Evolutionary conservation across 1,284 basidiomycete species (phyloP), one percentile per base, ranked within the genome.

Genomic region (Spongiforma sp.): DNA sequence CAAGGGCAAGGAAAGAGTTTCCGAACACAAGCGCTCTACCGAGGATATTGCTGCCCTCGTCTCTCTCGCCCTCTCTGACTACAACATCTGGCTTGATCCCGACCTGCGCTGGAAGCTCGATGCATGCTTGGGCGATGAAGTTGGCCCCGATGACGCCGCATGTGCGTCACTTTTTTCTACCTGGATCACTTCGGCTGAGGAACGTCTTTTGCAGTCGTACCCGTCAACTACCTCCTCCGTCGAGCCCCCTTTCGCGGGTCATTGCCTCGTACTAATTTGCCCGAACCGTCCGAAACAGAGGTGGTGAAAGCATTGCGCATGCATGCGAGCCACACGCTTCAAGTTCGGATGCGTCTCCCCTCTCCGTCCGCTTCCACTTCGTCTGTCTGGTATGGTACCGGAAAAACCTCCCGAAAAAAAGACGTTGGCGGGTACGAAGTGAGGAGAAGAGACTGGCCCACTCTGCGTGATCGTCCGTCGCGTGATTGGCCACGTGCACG

Each of bases 41-140:
- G 59, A 82, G 56, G 87, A 89, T 64, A 81, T 83, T 54, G 80
- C 79, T 4, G 71, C 75, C 6, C 77, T 90, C 28, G 65, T 89
- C 34, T 78, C 78, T 21, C 82, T 92, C 9, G 81, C 89, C 0
- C 76, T 92, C n/a, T 89, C 90, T 9, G 85, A 91, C 69, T 83
- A 89, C 73, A 80, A 82, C 10, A 72, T 91, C 9, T 91, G 88
- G 88, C 70, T 74, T 3, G 82, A 90, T 67, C 71, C 81, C 0
- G 85, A 86, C 59, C 71, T 91, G 17, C 78, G 86, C 21, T 75
- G 81, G 57, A 81, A 76, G 30, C 75, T 89, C 11, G 83, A 86
- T 36, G 73, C 75, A 4, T 74, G 64, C 65, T 28, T 77, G 41
- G 34, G 15, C 6, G 56, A 67, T 10, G 62, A 67, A 14, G 43